Evolutionary conservation across 108 stramenopile genomes (phyloP).

Genomic region (Nannochloropsis salina): DNA sequence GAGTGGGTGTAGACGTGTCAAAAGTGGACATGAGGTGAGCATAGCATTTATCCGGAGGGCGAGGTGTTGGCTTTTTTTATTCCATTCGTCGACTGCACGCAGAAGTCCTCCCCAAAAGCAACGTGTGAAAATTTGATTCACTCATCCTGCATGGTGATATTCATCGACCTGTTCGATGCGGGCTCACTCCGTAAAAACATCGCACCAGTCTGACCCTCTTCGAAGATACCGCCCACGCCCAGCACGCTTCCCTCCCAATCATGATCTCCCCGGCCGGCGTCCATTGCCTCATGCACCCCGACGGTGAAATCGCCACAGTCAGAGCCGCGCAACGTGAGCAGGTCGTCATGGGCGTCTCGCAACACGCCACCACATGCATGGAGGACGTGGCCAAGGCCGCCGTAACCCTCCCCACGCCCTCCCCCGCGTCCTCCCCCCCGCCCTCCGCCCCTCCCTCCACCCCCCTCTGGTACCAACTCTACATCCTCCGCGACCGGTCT

Average conservation of each 20-base stretch:
- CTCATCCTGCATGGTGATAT: no score
- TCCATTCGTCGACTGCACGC: no score
- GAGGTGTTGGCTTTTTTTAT: no score
- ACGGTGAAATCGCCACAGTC: conserved; percentile 38
- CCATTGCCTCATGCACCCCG: conserved; percentile 35
- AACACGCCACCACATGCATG: conserved; percentile 38
- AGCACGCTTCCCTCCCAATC: conserved; percentile 31
- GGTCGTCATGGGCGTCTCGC: conserved; percentile 35
- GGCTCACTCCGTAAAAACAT: neutral
- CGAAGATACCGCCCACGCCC: neutral
- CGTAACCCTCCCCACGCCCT: neutral
- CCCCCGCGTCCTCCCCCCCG: neutral
- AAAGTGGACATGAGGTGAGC: conserved; percentile 25
- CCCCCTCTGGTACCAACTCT: conserved; percentile 41
- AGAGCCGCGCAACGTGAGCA: conserved; percentile 20
- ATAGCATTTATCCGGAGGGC: neutral
- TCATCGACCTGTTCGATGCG: no score
- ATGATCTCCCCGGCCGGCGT: conserved; percentile 45
- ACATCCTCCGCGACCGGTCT: conserved; percentile 37
- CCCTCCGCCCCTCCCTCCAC: neutral
- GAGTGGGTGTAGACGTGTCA: conserved; percentile 37
- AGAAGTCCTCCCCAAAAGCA: no score
- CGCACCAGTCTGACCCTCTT: neutral
- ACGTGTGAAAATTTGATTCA: no score
- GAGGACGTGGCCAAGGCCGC: conserved; percentile 41